Evolutionary conservation across 106 monocot genomes (phyloP).

Genomic region (Acorus gramineus): DNA sequence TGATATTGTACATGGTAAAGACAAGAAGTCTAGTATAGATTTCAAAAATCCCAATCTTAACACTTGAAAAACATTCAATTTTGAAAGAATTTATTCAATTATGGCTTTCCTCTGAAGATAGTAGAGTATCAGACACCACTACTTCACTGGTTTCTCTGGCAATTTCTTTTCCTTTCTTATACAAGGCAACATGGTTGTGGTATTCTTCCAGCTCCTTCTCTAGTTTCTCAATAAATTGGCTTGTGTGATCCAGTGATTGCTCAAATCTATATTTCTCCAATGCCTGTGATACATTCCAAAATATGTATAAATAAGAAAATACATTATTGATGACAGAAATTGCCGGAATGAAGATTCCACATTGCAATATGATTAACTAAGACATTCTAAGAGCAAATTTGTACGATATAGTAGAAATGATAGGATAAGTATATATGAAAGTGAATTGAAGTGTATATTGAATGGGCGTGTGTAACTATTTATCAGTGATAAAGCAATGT

Average conservation of each 20-base stretch:
- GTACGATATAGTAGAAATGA: neutral
- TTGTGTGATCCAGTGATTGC: slow-evolving; percentile 87
- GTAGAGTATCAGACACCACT: too few relatives aligned
- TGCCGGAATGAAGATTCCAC: too few relatives aligned
- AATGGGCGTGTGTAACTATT: neutral
- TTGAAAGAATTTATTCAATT: too few relatives aligned
- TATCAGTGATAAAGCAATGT: neutral
- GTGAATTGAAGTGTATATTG: neutral
- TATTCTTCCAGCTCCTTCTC: slow-evolving; percentile 79
- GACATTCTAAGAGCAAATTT: neutral
- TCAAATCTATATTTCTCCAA: slow-evolving; percentile 78
- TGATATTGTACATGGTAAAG: too few relatives aligned
- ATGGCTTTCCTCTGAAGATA: too few relatives aligned
- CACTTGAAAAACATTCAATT: too few relatives aligned
- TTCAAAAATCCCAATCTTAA: too few relatives aligned
- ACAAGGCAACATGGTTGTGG: slow-evolving; percentile 51
- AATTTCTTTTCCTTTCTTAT: slow-evolving; percentile 29
- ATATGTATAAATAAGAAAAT: too few relatives aligned
- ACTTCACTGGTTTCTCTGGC: too few relatives aligned
- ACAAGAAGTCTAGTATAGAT: too few relatives aligned
- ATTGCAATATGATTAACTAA: neutral
- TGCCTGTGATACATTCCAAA: slow-evolving; percentile 31
- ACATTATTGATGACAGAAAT: too few relatives aligned
- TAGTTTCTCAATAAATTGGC: slow-evolving; percentile 68
- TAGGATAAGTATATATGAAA: neutral